These are phyloP conservation scores for Lachnellula suecica DNA, from an alignment of 2,329 filamentous ascomycete species.

Conservation along the genomic window DNA sequence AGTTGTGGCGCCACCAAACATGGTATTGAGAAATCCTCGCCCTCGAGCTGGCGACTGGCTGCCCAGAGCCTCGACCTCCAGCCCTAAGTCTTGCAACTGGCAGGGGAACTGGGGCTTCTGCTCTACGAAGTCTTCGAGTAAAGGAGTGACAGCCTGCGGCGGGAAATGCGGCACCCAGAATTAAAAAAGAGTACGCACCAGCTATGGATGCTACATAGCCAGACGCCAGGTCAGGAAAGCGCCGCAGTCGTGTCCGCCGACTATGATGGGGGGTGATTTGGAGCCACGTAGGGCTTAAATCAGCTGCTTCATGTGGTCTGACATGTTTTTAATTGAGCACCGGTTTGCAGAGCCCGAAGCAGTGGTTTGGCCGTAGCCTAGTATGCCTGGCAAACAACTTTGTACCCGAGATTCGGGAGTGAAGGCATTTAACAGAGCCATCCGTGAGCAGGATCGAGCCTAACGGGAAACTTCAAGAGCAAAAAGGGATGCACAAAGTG, in stretches of 20 bases:
- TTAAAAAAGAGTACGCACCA: conserved; percentile 72
- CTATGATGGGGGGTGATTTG: conserved; percentile 30
- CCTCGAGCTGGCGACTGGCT: conserved; percentile 38
- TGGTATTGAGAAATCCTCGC: conserved; percentile 46
- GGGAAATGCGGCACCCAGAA: conserved; percentile 73
- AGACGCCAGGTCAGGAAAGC: conserved; percentile 72
- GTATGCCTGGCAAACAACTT: conserved; percentile 72
- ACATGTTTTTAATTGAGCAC: conserved; percentile 43
- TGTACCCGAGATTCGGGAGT: conserved; percentile 40
- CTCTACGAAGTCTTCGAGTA: conserved; percentile 55
- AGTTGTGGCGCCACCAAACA: conserved; percentile 65
- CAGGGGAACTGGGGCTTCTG: background rate
- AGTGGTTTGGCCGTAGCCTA: conserved; percentile 78
- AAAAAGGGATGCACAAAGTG: background rate
- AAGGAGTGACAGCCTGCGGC: conserved; percentile 68
- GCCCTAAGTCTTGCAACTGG: background rate
- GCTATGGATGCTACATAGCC: conserved; percentile 68
- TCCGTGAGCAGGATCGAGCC: background rate
- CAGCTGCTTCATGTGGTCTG: background rate
- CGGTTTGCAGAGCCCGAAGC: conserved; percentile 58
- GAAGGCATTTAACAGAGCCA: background rate
- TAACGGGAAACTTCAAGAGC: background rate
- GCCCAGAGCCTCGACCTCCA: background rate
- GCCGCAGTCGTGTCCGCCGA: conserved; percentile 89
- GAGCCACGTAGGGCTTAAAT: background rate